phyloP scores from a whole-genome alignment of 768 basidiomycete genomes.

The Polyporus arcularius region DNA sequence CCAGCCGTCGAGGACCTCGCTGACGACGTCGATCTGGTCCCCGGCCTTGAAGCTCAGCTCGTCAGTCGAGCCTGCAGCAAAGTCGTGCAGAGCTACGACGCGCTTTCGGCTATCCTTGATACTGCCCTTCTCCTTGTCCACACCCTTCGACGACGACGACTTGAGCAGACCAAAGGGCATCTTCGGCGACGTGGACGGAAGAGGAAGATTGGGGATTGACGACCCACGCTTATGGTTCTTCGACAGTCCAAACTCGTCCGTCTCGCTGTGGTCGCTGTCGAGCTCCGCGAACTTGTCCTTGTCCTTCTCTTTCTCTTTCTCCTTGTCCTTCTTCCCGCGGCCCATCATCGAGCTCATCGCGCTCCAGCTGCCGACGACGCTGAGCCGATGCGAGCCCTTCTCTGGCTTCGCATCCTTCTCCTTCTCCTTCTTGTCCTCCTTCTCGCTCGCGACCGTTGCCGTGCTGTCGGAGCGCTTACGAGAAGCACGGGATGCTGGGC shows the following conservation, averaged over 20 bases:
- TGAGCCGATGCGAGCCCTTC: conserved; percentile 40
- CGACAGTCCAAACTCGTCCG: background rate
- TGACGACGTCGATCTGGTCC: conserved; percentile 72
- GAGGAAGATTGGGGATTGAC: conserved; percentile 2
- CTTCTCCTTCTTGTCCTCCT: conserved; percentile 44
- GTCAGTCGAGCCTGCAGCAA: conserved; percentile 64
- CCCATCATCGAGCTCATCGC: conserved; percentile 64
- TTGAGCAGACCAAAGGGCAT: conserved; percentile 46
- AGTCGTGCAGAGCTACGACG: conserved; percentile 76
- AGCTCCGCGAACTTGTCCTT: conserved; percentile 23
- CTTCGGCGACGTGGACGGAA: conserved; percentile 24
- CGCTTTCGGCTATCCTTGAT: conserved; percentile 37
- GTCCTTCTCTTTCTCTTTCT: conserved; percentile 45
- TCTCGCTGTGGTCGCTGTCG: conserved; percentile 7
- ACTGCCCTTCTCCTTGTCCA: conserved; percentile 41
- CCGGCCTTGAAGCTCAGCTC: conserved; percentile 78
- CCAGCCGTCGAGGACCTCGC: conserved; percentile 88
- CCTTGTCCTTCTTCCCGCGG: conserved; percentile 56
- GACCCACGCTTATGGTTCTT: conserved; percentile 18
- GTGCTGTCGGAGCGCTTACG: conserved; percentile 66
- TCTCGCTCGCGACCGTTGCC: conserved; percentile 38
- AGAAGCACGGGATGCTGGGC: conserved; percentile 59
- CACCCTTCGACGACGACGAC: conserved; percentile 34
- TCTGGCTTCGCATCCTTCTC: conserved; percentile 28
- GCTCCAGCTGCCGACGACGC: conserved; percentile 58